A percentile compares a stretch with the other conserved stretches of the same genome.
phyloP scores from a whole-genome alignment of 768 basidiomycete species.

The Lactarius evosmus region DNA sequence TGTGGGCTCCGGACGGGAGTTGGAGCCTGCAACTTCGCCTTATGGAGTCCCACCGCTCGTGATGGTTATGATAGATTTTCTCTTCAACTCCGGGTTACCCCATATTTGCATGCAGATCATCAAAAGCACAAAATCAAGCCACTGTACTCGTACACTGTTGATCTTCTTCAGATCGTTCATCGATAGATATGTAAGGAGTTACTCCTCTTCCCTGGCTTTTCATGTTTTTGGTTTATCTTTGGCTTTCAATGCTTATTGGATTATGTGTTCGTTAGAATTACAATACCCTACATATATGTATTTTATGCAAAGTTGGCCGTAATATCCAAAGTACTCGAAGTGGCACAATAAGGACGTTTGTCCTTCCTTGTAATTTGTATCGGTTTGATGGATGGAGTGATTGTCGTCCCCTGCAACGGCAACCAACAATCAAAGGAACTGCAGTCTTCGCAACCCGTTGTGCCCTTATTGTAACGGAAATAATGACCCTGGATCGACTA shows the following conservation, averaged over 20 bases:
- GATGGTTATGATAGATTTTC: neutral
- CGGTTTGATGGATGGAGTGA: neutral
- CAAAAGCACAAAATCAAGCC: neutral
- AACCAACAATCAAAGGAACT: neutral
- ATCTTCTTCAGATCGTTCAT: neutral
- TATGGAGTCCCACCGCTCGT: slow-evolving; percentile 14
- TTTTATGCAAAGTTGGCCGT: neutral
- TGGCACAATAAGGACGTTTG: neutral
- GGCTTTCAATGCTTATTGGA: neutral
- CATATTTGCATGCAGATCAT: neutral
- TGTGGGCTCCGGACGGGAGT: slow-evolving; percentile 15
- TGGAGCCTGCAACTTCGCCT: slow-evolving; percentile 21
- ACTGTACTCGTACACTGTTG: neutral
- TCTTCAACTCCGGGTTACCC: neutral
- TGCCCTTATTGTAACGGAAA: neutral
- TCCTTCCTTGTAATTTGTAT: neutral
- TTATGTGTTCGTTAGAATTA: neutral
- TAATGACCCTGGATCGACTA: no score
- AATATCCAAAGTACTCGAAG: neutral
- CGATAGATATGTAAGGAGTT: neutral
- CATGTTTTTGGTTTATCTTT: neutral
- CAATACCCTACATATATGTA: neutral
- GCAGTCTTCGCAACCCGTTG: neutral
- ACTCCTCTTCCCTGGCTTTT: neutral
- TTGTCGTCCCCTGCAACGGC: neutral